Conservation (phyloP, 768 basidiomycete genomes). For the Lactarius psammicola region DNA sequence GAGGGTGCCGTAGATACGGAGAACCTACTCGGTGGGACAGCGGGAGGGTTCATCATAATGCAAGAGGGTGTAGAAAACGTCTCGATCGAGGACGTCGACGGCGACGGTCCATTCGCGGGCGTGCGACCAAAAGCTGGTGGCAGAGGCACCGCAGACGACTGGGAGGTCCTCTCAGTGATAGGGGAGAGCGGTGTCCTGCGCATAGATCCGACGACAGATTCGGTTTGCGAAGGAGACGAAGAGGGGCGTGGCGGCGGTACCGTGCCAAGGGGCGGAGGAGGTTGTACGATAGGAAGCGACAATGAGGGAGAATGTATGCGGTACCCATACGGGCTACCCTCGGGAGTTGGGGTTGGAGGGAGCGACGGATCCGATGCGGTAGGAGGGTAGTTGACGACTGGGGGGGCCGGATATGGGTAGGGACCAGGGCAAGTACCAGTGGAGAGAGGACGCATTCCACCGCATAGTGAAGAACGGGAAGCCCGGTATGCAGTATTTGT, state of each 20-base stretch:
- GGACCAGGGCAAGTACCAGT: no score
- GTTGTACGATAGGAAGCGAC: neutral
- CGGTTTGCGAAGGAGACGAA: slow-evolving; percentile 8
- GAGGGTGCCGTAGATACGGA: neutral
- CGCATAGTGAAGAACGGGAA: slow-evolving; percentile 11
- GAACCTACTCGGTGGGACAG: neutral
- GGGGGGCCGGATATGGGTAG: neutral
- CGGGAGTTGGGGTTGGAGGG: no score
- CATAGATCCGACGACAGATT: slow-evolving; percentile 17
- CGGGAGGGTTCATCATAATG: neutral
- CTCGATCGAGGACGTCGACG: slow-evolving; percentile 12
- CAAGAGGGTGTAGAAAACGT: slow-evolving; percentile 9
- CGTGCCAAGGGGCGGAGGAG: neutral
- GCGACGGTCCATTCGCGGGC: neutral
- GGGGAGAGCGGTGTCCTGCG: slow-evolving; percentile 5
- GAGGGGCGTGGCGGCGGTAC: neutral
- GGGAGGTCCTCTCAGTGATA: slow-evolving; percentile 15
- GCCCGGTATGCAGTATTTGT: neutral
- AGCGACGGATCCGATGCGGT: neutral
- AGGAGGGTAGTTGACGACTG: neutral
- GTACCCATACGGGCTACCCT: neutral
- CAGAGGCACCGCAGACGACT: neutral
- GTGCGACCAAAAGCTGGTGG: slow-evolving; percentile 4
- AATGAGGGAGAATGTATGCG: neutral
- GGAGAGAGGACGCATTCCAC: neutral